These are phyloP conservation scores for Magnusiomyces tetraspermus DNA, from an alignment of 1,139 yeast genomes.

Conservation along the genomic window DNA sequence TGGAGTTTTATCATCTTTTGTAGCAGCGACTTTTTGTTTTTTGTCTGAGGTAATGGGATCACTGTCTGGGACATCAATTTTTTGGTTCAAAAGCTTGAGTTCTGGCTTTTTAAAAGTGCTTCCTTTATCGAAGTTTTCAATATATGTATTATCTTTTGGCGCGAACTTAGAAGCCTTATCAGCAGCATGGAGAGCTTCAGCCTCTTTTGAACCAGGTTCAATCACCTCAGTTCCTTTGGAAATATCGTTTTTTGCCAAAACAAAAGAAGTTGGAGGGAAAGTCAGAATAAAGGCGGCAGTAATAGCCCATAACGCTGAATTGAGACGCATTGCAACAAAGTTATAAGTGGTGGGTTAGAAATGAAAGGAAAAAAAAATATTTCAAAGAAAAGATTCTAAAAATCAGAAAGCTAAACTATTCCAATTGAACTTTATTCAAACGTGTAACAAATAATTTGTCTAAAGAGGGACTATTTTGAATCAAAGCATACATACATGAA, in stretches of 20 bases:
- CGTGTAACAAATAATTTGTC: too few relatives aligned
- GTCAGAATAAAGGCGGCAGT: constrained; percentile 8
- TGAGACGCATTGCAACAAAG: constrained; percentile 12
- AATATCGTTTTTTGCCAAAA: constrained; percentile 15
- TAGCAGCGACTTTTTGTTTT: constrained; percentile 21
- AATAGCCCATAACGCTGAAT: constrained; percentile 10
- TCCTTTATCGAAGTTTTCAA: constrained; percentile 23
- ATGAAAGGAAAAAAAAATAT: background rate
- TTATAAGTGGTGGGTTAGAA: too few relatives aligned
- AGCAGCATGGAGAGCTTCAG: constrained; percentile 23
- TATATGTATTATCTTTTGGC: constrained; percentile 31
- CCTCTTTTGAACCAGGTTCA: constrained; percentile 28
- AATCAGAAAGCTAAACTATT: too few relatives aligned
- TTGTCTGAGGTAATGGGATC: constrained; percentile 20
- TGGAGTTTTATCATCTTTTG: constrained; percentile 26
- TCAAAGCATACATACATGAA: too few relatives aligned
- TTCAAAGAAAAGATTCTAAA: too few relatives aligned
- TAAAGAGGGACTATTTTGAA: too few relatives aligned
- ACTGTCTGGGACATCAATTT: constrained; percentile 24
- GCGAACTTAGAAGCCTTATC: constrained; percentile 32
- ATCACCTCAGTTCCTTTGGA: constrained; percentile 26
- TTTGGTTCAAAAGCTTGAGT: constrained; percentile 26
- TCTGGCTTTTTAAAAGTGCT: constrained; percentile 25
- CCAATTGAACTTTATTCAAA: too few relatives aligned
- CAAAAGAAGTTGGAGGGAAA: constrained; percentile 11